These are phyloP conservation scores for Talinum fruticosum DNA, from an alignment of 148 eudicot species.

Conservation along the genomic window DNA sequence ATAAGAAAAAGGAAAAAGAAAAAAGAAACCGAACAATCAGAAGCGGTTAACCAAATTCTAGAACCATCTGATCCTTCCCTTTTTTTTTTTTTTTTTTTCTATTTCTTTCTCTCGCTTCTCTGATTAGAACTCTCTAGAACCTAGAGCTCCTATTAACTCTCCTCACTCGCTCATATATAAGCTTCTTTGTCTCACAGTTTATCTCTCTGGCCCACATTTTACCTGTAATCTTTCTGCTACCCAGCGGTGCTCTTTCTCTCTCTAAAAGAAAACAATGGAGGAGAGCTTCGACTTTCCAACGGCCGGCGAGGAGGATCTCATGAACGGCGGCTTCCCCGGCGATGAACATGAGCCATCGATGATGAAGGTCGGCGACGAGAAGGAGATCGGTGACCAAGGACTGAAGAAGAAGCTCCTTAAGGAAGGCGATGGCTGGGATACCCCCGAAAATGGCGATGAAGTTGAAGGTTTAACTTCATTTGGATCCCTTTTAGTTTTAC, in stretches of 20 bases:
- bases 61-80: too few relatives aligned
- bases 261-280: constrained; percentile 40
- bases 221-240: not conserved
- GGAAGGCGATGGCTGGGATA: constrained; percentile 82
- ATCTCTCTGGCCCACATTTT: too few relatives aligned
- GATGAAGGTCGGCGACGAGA: constrained; percentile 86
- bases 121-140: too few relatives aligned
- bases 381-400: constrained; percentile 68
- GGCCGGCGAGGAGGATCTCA: constrained; percentile 37
- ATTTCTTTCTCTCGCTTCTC: too few relatives aligned
- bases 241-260: constrained; percentile 6
- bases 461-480: constrained; percentile 55
- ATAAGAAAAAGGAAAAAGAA: too few relatives aligned
- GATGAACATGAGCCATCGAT: constrained; percentile 26
- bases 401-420: constrained; percentile 90
- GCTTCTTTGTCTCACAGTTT: too few relatives aligned
- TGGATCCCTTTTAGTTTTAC: too few relatives aligned
- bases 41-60: too few relatives aligned
- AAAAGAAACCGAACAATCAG: too few relatives aligned
- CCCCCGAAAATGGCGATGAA: constrained; percentile 87
- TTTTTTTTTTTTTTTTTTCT: too few relatives aligned
- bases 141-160: too few relatives aligned
- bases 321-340: constrained; percentile 36
- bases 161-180: too few relatives aligned
- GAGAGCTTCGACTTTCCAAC: constrained; percentile 57